Conservation (phyloP, 1,284 basidiomycete genomes). For the Tylopilus sp. region DNA sequence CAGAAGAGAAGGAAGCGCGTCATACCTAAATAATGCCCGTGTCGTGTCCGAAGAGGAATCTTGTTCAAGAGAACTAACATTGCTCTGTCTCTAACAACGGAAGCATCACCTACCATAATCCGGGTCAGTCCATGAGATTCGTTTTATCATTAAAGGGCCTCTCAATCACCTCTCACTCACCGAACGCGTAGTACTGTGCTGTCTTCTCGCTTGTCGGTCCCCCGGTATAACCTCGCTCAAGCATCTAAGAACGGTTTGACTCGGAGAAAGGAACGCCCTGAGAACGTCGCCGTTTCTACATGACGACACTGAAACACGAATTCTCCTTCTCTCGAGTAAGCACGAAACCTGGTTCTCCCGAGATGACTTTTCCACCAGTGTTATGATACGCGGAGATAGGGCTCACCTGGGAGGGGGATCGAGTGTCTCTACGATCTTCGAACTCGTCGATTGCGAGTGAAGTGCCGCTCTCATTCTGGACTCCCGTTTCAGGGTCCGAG, state of each 20-base stretch:
- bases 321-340: background rate
- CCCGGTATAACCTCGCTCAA: slow-evolving; percentile 25
- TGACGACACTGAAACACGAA: slow-evolving; percentile 13
- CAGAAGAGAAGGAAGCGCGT: background rate
- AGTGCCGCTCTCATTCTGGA: background rate
- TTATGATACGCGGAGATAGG: slow-evolving; percentile 5
- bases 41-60: slow-evolving; percentile 64
- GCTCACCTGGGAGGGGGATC: slow-evolving; percentile 1
- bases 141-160: slow-evolving; percentile 5
- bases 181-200: slow-evolving; percentile 41
- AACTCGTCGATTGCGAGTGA: background rate
- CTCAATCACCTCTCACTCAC: slow-evolving; percentile 26
- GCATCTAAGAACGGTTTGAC: slow-evolving; percentile 1
- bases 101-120: slow-evolving; percentile 13
- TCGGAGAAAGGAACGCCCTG: background rate
- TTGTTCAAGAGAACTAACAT: slow-evolving; percentile 26
- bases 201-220: slow-evolving; percentile 53
- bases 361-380: slow-evolving; percentile 13
- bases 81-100: background rate
- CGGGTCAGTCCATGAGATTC: slow-evolving; percentile 12
- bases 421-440: background rate
- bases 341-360: background rate
- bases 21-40: slow-evolving; percentile 62
- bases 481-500: background rate
- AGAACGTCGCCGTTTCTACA: background rate